Base-by-base conservation (phyloP, 1,284 basidiomycete genomes). In the Papiliotrema fonsecae region DNA sequence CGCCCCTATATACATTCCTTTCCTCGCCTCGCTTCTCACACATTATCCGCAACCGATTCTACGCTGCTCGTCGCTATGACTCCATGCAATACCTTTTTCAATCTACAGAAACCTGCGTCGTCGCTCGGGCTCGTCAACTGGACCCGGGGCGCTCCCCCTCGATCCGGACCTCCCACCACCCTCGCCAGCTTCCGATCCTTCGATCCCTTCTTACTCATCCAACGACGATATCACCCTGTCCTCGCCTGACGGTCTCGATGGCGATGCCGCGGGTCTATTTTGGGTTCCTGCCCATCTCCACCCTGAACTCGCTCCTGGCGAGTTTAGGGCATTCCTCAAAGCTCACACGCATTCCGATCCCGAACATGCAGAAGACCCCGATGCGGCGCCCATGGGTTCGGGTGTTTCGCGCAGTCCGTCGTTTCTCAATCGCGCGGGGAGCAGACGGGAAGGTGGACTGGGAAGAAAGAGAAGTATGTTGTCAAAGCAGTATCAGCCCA, bases 281-380 rank as follows among this genome's bases (percentile, higher is more conserved):
- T 98, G 94, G 94, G 90, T 98, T 16, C 94, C 94, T 34, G 94
- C 94, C 14, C 83, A 87, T 49, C 78, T 97, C 21, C 94, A 98
- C 69, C 96, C 94, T 19, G 94, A 98, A 76, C 88, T 98, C 66
- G 94, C 93, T 1, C 96, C 96, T 10, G 84, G 85, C 45, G 91
- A 97, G 74, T 98, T 98, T 74, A 84, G 90, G 51, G 85, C 85
- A 25, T 97, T 97, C 67, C 82, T 98, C 60, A 88, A 93, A 71
- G 88, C 96, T 61, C 94, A 97, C 75, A 84, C 93, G 2, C 69
- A 69, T 31, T 57, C 50, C 75, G 82, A 67, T 75, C 80, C 69
- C 1, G 61, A 77, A 26, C 82, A 85, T 63, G 79, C 75, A 27
- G 45, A 65, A 52, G 51, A 36, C 56, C 50, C 60, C 56, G 57